A percentile compares a stretch with the other conserved stretches of the same genome.
phyloP scores from a whole-genome alignment of 2,329 filamentous ascomycete genomes.

The Aspergillus thermomutatus region DNA sequence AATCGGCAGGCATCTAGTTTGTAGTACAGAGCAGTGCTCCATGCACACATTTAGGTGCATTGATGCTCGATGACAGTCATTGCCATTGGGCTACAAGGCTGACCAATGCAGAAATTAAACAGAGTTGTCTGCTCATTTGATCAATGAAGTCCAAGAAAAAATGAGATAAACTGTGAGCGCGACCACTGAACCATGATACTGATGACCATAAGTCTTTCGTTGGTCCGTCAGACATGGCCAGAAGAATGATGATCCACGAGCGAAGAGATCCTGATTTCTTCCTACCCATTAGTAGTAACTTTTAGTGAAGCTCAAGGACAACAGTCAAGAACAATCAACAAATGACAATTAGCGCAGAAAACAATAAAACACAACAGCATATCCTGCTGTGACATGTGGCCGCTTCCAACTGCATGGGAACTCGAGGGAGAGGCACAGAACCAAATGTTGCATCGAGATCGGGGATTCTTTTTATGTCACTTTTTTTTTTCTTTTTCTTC shows the following conservation, averaged over 20 bases:
- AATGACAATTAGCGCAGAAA: not conserved
- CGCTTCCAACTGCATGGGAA: conserved; percentile 21
- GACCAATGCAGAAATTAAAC: not conserved
- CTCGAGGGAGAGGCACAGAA: conserved; percentile 11
- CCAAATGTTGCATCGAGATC: conserved; percentile 14
- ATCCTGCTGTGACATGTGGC: conserved; percentile 23
- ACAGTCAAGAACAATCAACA: not conserved
- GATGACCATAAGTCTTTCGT: not conserved
- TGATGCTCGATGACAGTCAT: not conserved
- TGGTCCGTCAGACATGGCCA: not conserved
- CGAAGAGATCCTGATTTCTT: not conserved
- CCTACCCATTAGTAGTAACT: not conserved
- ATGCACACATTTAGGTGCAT: not conserved
- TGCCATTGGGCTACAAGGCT: not conserved
- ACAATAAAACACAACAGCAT: not conserved
- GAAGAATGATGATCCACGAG: not conserved
- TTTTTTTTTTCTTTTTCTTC: not conserved
- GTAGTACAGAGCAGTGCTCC: not conserved
- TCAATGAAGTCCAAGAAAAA: not conserved
- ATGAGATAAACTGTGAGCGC: not conserved
- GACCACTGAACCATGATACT: not conserved
- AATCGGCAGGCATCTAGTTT: not conserved
- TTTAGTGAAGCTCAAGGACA: not conserved
- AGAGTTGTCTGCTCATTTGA: not conserved
- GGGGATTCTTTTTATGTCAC: conserved; percentile 4